Percentiles rank a stretch among this genome's conserved stretches.
Conservation (phyloP, 768 basidiomycete species). For the Phylloporus sp. region DNA sequence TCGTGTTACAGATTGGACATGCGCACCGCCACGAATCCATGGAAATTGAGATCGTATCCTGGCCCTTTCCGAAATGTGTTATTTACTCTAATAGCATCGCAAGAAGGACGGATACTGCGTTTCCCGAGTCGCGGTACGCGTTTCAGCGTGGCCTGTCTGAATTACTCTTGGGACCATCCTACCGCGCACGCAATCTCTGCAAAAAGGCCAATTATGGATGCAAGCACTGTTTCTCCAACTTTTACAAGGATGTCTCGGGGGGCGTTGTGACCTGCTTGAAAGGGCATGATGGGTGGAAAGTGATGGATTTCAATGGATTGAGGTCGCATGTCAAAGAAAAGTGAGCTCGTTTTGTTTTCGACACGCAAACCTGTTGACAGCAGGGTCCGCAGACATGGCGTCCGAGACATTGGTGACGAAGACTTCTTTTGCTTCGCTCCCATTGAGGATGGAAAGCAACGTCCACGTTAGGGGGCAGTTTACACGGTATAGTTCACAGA, state of each 20-base stretch:
- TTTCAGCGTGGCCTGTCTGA: constrained; percentile 26
- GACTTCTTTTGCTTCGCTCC: constrained; percentile 39
- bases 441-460: neutral
- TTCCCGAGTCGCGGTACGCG: neutral
- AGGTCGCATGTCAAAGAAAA: constrained; percentile 61
- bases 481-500: neutral
- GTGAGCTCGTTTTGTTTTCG: constrained; percentile 34
- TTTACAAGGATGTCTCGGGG: neutral
- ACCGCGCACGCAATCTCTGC: constrained; percentile 27
- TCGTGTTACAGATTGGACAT: constrained; percentile 51
- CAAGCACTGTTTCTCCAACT: constrained; percentile 42
- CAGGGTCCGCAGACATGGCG: constrained; percentile 42
- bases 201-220: constrained; percentile 46
- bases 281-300: constrained; percentile 12
- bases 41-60: constrained; percentile 35
- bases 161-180: constrained; percentile 16
- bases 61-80: fast-evolving
- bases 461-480: neutral
- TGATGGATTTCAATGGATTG: constrained; percentile 53
- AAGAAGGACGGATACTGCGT: neutral
- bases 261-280: neutral
- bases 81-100: neutral
- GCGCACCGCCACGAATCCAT: constrained; percentile 59
- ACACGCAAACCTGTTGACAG: constrained; percentile 1
- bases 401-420: constrained; percentile 48